Conservation (phyloP, 225 moss, liverwort and hornwort genomes). For the Bryoerythrophyllum caledonicum region DNA sequence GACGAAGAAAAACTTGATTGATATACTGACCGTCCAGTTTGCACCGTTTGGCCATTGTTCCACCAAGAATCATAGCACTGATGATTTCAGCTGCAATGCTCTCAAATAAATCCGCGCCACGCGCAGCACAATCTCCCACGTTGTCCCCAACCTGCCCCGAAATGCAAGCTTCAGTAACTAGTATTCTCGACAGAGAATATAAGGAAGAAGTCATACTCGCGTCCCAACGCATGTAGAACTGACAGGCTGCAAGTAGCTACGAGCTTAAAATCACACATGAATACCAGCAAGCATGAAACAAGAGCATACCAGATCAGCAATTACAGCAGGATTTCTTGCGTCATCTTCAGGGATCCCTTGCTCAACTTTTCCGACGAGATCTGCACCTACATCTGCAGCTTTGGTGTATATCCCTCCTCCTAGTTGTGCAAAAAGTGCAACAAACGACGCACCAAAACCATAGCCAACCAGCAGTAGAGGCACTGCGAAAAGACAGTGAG, state of each 20-base stretch:
- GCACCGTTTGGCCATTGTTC: conserved; percentile 78
- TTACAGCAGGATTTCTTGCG: conserved; percentile 83
- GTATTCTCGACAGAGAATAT: not conserved
- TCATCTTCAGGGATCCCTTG: conserved; percentile 90
- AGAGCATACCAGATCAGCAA: conserved; percentile 76
- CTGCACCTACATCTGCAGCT: conserved; percentile 89
- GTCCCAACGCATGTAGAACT: not conserved
- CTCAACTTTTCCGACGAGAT: conserved; percentile 86
- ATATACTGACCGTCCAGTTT: conserved; percentile 71
- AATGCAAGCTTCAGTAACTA: conserved; percentile 7
- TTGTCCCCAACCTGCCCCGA: conserved; percentile 78
- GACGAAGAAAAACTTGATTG: not conserved
- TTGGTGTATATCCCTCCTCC: conserved; percentile 90
- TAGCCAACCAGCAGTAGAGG: conserved; percentile 82
- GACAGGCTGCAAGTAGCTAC: not conserved
- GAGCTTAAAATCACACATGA: not conserved
- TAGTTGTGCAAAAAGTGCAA: conserved; percentile 86
- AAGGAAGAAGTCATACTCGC: not conserved
- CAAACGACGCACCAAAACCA: conserved; percentile 89
- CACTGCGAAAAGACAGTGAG: conserved; percentile 49
- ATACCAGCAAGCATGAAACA: not conserved
- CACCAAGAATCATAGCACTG: conserved; percentile 92
- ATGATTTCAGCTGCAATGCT: conserved; percentile 91
- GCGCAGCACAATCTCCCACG: conserved; percentile 87
- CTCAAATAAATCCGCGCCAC: conserved; percentile 86